Base-by-base conservation (phyloP, 2,329 filamentous ascomycete species). In the Parafenestella ontariensis region DNA sequence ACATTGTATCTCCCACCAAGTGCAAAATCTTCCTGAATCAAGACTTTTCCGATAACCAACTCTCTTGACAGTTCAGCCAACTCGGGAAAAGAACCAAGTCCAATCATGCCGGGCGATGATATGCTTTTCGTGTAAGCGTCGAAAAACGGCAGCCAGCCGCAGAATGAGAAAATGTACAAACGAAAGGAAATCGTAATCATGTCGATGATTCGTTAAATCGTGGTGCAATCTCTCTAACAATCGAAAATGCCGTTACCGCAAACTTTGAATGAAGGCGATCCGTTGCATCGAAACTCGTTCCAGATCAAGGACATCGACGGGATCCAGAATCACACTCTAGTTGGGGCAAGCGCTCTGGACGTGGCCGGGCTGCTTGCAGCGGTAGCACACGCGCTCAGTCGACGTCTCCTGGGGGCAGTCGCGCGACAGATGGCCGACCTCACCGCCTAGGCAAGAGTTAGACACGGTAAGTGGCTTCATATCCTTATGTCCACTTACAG, bases 361-460 rank as follows among this genome's bases (percentile, higher is more conserved):
- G 82, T 97, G 94, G 70, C 94, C 93, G 66, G 87, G 85, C 78
- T 89, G 84, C 81, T 87, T 87, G 85, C 87, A 98, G 85, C 96
- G 96, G 87, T 99, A 99, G 89, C 95, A 99, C 77, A 96, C 92
- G 78, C 96, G 94, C 86, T 98, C 94, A 74, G 87, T 85, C 68
- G 88, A 86, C 56, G 91, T 90, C 81, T 96, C 94, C 77, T 94
- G 93, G 70, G 93, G 90, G 86, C 95, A 99, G 80, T 99, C 95
- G 65, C 94, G 90, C 65, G 91, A 96, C 78, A 97, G 87, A 81
- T 98, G 94, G 60, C 95, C 94, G 69, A 94, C 90, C 83, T 97
- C 92, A 69, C 87, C 87, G 70, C 86, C 85, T 87, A 61, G 37
- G 18, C 46, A 31, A 49, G 46, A 10, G 54, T 75, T 62, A 77